phyloP scores from a whole-genome alignment of 768 basidiomycete species.

The Tephrocybe sp. region DNA sequence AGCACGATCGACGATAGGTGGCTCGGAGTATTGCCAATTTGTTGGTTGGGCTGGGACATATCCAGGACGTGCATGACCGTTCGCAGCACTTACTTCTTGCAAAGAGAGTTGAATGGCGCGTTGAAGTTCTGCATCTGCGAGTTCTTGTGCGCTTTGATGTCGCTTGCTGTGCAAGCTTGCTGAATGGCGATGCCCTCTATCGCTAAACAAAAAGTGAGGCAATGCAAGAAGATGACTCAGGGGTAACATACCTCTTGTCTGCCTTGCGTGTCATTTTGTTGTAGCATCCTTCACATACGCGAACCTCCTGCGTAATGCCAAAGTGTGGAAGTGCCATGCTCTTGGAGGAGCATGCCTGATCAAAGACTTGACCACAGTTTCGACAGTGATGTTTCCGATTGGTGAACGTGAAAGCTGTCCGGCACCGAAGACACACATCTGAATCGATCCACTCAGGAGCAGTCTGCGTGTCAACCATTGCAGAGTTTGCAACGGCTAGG shows the following conservation, averaged over 20 bases:
- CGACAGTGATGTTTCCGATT: conserved; percentile 98
- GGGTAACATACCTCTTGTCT: conserved; percentile 49
- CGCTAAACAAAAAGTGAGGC: conserved; percentile 21
- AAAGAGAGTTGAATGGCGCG: conserved; percentile 91
- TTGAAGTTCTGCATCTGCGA: conserved; percentile 86
- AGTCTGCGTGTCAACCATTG: conserved; percentile 88
- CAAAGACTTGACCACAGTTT: conserved; percentile 96
- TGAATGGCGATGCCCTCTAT: conserved; percentile 55
- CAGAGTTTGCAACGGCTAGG: conserved; percentile 63
- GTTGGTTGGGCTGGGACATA: conserved; percentile 70
- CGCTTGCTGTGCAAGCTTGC: conserved; percentile 53
- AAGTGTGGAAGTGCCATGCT: conserved; percentile 85
- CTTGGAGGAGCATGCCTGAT: conserved; percentile 89
- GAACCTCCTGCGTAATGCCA: conserved; percentile 88
- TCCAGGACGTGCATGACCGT: conserved; percentile 52
- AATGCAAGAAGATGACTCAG: neutral
- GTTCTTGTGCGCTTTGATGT: conserved; percentile 57
- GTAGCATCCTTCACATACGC: conserved; percentile 91
- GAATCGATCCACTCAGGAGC: conserved; percentile 98
- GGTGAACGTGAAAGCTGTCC: conserved; percentile 88
- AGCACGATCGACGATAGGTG: conserved; percentile 62
- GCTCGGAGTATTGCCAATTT: conserved; percentile 64
- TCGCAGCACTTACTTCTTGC: conserved; percentile 64
- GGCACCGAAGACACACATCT: conserved; percentile 90
- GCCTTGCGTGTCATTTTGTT: conserved; percentile 70